phyloP scores from a whole-genome alignment of 1,284 basidiomycete species.

The Cutaneotrichosporon sp. region DNA sequence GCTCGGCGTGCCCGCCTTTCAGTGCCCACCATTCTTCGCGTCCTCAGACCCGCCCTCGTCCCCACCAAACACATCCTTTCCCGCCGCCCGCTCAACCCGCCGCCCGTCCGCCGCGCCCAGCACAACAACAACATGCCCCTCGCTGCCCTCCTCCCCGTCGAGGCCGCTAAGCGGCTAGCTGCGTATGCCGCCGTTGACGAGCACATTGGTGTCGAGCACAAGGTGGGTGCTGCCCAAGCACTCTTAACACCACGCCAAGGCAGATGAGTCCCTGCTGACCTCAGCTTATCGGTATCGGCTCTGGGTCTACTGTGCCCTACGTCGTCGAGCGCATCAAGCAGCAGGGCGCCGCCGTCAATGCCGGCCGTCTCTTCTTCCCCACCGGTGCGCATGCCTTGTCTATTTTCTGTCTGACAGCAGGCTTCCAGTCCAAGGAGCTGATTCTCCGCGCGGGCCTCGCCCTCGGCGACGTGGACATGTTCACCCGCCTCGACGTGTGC shows the following conservation, averaged over 20 bases:
- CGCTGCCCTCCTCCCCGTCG: conserved; percentile 49
- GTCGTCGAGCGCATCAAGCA: conserved; percentile 91
- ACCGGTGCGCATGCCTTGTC: conserved; percentile 64
- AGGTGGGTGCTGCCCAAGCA: conserved; percentile 59
- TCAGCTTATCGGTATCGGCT: conserved; percentile 85
- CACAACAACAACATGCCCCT: conserved; percentile 5
- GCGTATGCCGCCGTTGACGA: conserved; percentile 92
- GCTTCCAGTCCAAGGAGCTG: conserved; percentile 87
- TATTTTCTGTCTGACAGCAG: conserved; percentile 45
- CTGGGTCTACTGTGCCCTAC: conserved; percentile 94
- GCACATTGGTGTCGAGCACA: conserved; percentile 75
- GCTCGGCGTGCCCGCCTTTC: too few species aligned
- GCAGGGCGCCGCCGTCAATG: conserved; percentile 73
- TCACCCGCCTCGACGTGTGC: conserved; percentile 85
- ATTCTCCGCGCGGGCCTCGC: conserved; percentile 75
- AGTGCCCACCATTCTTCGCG: too few species aligned
- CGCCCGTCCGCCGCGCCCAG: background rate
- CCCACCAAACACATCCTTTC: too few species aligned
- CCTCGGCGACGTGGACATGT: conserved; percentile 89
- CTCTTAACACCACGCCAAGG: too few species aligned
- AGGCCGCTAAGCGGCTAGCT: conserved; percentile 80
- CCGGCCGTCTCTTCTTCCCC: conserved; percentile 77
- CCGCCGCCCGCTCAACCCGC: background rate
- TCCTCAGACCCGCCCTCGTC: too few species aligned
- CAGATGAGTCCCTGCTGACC: background rate